phyloP scores from a whole-genome alignment of 2,329 filamentous ascomycete species.

The Alternaria alternata region DNA sequence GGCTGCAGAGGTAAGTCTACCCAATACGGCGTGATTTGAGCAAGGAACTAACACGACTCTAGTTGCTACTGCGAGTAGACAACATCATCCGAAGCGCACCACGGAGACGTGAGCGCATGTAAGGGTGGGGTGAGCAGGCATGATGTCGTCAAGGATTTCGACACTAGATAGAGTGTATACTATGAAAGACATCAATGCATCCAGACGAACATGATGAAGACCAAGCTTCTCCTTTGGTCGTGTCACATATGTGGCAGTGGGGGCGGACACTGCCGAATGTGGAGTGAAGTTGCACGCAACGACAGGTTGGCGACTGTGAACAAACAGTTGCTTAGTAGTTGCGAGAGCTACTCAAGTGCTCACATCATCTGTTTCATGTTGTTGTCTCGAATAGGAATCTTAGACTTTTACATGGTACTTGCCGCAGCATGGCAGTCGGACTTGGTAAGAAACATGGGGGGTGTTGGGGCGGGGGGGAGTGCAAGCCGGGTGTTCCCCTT shows the following conservation, averaged over 20 bases:
- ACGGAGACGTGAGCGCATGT: slow-evolving; percentile 79
- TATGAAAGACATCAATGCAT: slow-evolving; percentile 39
- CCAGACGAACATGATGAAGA: slow-evolving; percentile 15
- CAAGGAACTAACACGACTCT: slow-evolving; percentile 39
- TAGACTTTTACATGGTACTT: background rate
- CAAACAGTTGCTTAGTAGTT: background rate
- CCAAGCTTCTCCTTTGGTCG: background rate
- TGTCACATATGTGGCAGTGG: background rate
- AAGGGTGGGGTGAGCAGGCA: slow-evolving; percentile 37
- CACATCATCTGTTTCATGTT: slow-evolving; percentile 12
- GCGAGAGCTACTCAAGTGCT: background rate
- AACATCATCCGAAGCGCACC: slow-evolving; percentile 97
- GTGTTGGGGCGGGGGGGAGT: background rate
- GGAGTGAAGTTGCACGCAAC: background rate
- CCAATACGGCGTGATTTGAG: background rate
- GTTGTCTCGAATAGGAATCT: slow-evolving; percentile 8
- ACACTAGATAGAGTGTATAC: slow-evolving; percentile 41
- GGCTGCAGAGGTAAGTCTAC: slow-evolving; percentile 82
- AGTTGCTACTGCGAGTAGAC: slow-evolving; percentile 92
- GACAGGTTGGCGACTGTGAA: background rate
- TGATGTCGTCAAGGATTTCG: slow-evolving; percentile 24
- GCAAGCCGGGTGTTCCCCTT: background rate
- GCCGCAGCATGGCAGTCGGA: background rate
- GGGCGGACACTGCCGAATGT: background rate
- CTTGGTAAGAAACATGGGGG: background rate